Evolutionary conservation across 1,139 yeast species (phyloP).

Genomic region (Taiozyma onychis): DNA sequence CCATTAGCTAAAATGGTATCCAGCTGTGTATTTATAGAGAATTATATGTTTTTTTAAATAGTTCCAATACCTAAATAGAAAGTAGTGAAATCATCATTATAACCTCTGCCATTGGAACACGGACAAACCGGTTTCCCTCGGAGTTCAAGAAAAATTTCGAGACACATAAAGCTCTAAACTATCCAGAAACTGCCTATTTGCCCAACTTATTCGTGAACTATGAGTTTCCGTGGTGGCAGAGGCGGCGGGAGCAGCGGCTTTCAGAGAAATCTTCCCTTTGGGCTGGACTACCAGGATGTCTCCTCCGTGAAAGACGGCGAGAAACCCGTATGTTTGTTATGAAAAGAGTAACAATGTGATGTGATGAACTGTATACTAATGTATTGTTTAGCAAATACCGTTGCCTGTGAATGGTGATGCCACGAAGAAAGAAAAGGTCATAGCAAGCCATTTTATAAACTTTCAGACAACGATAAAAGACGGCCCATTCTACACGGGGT

Average conservation of each 20-base stretch:
- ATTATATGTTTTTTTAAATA: background rate
- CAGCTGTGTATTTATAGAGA: background rate
- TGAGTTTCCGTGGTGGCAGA: constrained; percentile 37
- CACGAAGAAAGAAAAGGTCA: constrained; percentile 47
- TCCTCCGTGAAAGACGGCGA: constrained; percentile 14
- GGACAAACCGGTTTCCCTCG: background rate
- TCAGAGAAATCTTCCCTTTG: constrained; percentile 52
- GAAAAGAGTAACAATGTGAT: background rate
- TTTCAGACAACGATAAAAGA: constrained; percentile 55
- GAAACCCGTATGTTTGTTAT: constrained; percentile 13
- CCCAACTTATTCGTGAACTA: constrained; percentile 7
- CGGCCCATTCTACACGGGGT: constrained; percentile 76
- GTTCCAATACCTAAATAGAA: background rate
- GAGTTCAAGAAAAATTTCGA: constrained; percentile 1
- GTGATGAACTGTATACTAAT: background rate
- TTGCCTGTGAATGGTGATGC: constrained; percentile 69
- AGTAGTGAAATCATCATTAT: background rate
- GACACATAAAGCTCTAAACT: background rate
- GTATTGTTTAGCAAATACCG: constrained; percentile 23
- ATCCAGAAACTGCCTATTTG: background rate
- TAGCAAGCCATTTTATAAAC: constrained; percentile 60
- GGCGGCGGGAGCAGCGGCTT: constrained; percentile 27
- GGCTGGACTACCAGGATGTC: constrained; percentile 61
- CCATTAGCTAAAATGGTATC: background rate
- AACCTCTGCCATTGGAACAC: background rate